Conservation (phyloP, 192 early-diverging fungal genomes). For the Linnemannia hyalina region DNA sequence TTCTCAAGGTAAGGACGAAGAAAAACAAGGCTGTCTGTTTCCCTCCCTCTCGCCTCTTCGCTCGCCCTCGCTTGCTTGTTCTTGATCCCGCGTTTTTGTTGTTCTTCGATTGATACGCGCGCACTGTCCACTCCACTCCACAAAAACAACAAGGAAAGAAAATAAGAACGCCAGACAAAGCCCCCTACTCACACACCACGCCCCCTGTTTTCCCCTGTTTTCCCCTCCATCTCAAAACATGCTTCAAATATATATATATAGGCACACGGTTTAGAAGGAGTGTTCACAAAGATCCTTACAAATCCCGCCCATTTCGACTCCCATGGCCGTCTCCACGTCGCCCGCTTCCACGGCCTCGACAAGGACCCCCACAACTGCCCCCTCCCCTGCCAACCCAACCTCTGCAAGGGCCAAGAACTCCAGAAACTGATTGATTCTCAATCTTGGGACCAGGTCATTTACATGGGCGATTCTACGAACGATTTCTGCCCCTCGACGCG, state of each 20-base stretch:
- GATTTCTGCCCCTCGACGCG: slow-evolving; percentile 67
- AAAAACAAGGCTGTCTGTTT: neutral
- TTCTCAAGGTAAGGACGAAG: slow-evolving; percentile 64
- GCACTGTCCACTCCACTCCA: too few species aligned
- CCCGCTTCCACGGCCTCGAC: slow-evolving; percentile 53
- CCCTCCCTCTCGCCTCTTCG: neutral
- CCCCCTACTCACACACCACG: neutral
- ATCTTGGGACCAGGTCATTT: slow-evolving; percentile 56
- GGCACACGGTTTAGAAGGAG: slow-evolving; percentile 61
- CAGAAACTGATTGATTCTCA: slow-evolving; percentile 51
- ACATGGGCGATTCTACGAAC: slow-evolving; percentile 68
- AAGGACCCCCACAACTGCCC: slow-evolving; percentile 62
- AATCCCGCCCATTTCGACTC: slow-evolving; percentile 67
- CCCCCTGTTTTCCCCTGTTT: neutral
- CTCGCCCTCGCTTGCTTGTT: neutral
- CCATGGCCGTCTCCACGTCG: slow-evolving; percentile 58
- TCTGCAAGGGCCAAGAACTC: slow-evolving; percentile 70
- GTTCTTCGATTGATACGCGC: neutral
- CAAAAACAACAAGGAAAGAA: neutral
- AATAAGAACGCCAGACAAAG: neutral
- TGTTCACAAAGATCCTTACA: slow-evolving; percentile 66
- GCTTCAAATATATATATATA: slow-evolving; percentile 26
- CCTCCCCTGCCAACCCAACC: slow-evolving; percentile 67
- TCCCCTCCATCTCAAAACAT: neutral
- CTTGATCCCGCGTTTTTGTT: neutral